phyloP scores from a whole-genome alignment of 257 asterid genomes.

The Ligustrum vulgare region DNA sequence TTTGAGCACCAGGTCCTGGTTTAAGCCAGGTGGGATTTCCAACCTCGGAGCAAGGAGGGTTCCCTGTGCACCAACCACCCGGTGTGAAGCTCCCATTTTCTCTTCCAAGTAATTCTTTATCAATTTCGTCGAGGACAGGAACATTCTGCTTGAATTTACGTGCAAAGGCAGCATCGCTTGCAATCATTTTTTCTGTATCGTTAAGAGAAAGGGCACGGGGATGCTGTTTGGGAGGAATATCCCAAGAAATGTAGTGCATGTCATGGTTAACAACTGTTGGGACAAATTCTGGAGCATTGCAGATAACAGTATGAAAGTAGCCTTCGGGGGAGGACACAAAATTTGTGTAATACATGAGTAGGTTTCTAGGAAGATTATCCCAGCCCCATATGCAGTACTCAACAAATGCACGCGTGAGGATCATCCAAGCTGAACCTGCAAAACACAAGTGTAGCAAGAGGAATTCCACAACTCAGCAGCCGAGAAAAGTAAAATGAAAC shows the following conservation, averaged over 20 bases:
- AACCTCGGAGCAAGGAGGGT: conserved; percentile 67
- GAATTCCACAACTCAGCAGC: neutral
- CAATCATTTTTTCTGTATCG: conserved; percentile 62
- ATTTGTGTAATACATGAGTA: conserved; percentile 93
- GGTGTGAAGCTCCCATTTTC: conserved; percentile 68
- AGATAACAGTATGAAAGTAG: conserved; percentile 83
- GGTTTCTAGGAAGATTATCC: conserved; percentile 92
- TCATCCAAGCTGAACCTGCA: conserved; percentile 98
- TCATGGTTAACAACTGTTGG: conserved; percentile 88
- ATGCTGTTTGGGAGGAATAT: conserved; percentile 83
- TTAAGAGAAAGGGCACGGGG: conserved; percentile 65
- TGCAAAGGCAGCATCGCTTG: conserved; percentile 81
- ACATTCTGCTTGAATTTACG: conserved; percentile 71
- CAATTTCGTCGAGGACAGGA: conserved; percentile 61
- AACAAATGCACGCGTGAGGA: conserved; percentile 75
- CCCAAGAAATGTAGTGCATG: conserved; percentile 97
- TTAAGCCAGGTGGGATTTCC: conserved; percentile 49
- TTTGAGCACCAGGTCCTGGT: conserved; percentile 73
- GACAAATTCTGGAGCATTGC: conserved; percentile 75
- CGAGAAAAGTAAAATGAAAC: neutral
- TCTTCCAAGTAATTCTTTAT: conserved; percentile 54
- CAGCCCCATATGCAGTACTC: conserved; percentile 94
- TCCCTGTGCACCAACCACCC: conserved; percentile 89
- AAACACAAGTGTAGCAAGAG: neutral
- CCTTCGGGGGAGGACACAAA: conserved; percentile 95